Evolutionary conservation across 2,329 filamentous ascomycete species (phyloP), one percentile per base, ranked within the genome.

Genomic region (Aspergillus viridinutans): DNA sequence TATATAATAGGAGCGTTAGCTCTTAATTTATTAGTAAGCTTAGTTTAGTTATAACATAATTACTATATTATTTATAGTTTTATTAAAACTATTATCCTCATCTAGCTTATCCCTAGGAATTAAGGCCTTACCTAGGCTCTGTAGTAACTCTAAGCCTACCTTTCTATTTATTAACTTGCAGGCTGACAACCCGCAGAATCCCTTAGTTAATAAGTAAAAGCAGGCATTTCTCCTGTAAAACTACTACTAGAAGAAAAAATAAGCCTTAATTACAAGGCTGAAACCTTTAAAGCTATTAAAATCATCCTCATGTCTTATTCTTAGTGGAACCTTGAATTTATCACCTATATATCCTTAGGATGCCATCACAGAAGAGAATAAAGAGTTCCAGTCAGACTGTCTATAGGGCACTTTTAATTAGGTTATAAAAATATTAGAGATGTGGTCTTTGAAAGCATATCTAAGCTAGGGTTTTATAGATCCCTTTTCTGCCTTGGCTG

Each of bases 381-480:
- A 32, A 32, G 29, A 32, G 3, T 12, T 4, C 29, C 29, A 32
- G 29, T 32, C 10, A 32, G 29, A 32, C 29, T 3, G 29, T 14
- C 38, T 2, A 9, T 17, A 42, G 4, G 38, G 38, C 1, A 6
- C 5, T 20, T 35, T 32, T 5, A 49, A 49, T n/a, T 48, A 23
- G 17, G 17, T 55, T 14, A 35, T 48, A 9, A 43, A 21, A 20
- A 52, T n/a, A 25, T 49, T 28, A 10, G 49, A 58, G 26, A 50
- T 47, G 28, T 55, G 56, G 56, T 49, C 56, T n/a, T 14, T 55
- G 28, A 58, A 55, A 20, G 52, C 45, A 28, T 52, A 55, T 21
- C 42, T 58, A 29, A 49, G 53, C 21, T 50, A 54, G 40, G 51
- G 56, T 17, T 58, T 54, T 26, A 50, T 47, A 17, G 56, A 58